A percentile compares a stretch with the other conserved stretches of the same genome.
Evolutionary conservation across 2,329 filamentous ascomycete genomes (phyloP).

Genomic region (Byssothecium circinans): DNA sequence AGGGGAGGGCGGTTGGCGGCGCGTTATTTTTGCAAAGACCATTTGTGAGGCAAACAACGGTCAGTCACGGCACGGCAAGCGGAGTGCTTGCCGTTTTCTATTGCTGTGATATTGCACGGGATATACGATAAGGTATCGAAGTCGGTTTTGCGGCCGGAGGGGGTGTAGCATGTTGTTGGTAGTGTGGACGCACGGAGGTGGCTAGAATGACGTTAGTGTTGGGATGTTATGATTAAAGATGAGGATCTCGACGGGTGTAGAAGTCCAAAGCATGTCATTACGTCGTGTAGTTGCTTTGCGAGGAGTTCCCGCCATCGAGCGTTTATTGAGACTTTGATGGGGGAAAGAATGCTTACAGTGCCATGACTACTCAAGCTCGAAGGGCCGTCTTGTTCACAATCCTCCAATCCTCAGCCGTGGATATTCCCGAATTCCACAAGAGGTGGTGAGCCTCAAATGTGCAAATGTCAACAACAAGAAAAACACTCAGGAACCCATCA

Average conservation of each 20-base stretch:
- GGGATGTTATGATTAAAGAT: too few species aligned
- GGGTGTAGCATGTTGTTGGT: conserved; percentile 3
- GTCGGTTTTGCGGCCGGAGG: conserved; percentile 1
- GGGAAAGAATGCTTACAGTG: background rate
- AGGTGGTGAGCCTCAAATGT: too few species aligned
- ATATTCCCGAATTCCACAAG: too few species aligned
- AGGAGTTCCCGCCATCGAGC: background rate
- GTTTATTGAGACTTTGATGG: background rate
- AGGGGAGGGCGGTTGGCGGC: background rate
- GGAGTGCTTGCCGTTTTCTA: conserved; percentile 9
- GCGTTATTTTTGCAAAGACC: conserved; percentile 15
- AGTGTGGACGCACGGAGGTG: background rate
- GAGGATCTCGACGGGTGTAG: too few species aligned
- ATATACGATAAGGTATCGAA: conserved; percentile 8
- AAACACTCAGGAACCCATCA: background rate
- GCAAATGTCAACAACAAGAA: background rate
- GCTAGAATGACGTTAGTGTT: background rate
- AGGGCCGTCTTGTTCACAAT: too few species aligned
- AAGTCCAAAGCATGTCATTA: too few species aligned
- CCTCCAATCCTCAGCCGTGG: too few species aligned
- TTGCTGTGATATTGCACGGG: conserved; percentile 17
- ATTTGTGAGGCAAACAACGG: conserved; percentile 17
- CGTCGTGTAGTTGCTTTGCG: too few species aligned
- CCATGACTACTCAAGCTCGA: background rate
- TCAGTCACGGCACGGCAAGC: conserved; percentile 13